These are phyloP conservation scores for Hymenoscyphus linearis DNA, from an alignment of 2,329 filamentous ascomycete genomes.

Conservation along the genomic window DNA sequence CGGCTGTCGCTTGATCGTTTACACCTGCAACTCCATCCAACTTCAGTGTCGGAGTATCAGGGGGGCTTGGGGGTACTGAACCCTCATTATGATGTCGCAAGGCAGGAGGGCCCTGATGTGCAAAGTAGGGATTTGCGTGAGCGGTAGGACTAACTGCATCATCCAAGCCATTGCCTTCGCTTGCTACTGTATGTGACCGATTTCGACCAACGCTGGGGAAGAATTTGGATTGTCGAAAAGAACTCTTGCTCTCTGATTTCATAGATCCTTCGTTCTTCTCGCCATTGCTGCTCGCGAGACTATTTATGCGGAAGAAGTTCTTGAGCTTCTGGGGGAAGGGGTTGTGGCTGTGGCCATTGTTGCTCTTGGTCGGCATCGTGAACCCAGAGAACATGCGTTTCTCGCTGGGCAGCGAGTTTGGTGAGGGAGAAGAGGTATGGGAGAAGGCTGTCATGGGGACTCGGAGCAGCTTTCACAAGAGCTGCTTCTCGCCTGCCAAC, in stretches of 20 bases:
- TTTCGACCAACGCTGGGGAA: conserved; percentile 83
- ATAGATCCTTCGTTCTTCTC: conserved; percentile 35
- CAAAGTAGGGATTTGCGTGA: conserved; percentile 94
- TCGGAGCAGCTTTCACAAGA: conserved; percentile 25
- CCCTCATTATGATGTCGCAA: conserved; percentile 92
- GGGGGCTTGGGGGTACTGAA: conserved; percentile 86
- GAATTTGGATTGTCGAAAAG: conserved; percentile 81
- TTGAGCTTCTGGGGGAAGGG: conserved; percentile 65
- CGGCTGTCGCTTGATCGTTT: conserved; percentile 62
- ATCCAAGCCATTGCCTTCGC: conserved; percentile 86
- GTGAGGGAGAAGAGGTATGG: conserved; percentile 22
- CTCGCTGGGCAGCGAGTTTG: conserved; percentile 27
- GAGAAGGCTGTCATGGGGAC: conserved; percentile 30
- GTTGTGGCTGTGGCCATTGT: conserved; percentile 46
- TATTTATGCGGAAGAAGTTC: conserved; percentile 67
- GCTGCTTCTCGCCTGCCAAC: conserved; percentile 22
- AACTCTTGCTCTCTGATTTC: conserved; percentile 36
- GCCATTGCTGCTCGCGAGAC: conserved; percentile 33
- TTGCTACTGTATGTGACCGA: conserved; percentile 83
- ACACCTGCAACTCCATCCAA: conserved; percentile 61
- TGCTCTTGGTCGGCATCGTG: conserved; percentile 42
- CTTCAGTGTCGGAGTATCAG: conserved; percentile 79
- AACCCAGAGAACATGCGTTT: conserved; percentile 31
- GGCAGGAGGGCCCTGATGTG: conserved; percentile 88
- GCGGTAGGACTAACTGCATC: conserved; percentile 87